phyloP scores from a whole-genome alignment of 768 basidiomycete species.

The Myochromella boudieri region DNA sequence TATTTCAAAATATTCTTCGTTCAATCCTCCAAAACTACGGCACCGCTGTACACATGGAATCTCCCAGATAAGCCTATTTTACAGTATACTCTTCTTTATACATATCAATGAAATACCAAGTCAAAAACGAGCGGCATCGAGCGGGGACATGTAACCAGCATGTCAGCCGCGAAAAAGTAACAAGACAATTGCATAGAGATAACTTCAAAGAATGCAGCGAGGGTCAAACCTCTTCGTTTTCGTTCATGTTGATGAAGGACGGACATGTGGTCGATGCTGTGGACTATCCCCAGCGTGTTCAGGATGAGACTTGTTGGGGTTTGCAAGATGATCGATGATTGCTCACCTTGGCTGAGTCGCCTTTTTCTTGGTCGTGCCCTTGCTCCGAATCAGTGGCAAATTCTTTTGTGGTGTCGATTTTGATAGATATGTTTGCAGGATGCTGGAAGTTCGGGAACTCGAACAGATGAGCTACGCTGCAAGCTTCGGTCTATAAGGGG shows the following conservation, averaged over 20 bases:
- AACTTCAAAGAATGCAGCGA: no score
- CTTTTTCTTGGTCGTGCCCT: conserved; percentile 26
- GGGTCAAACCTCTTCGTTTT: neutral
- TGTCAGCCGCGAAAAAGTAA: neutral
- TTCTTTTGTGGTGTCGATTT: conserved; percentile 55
- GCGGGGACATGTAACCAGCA: conserved; percentile 5
- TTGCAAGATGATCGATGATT: neutral
- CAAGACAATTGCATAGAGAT: no score
- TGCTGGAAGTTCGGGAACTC: conserved; percentile 32
- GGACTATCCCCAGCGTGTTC: conserved; percentile 3
- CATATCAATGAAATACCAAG: conserved; percentile 6
- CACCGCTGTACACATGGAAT: no score
- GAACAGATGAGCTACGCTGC: conserved; percentile 1
- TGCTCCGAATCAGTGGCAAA: conserved; percentile 41
- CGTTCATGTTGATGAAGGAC: conserved; percentile 5
- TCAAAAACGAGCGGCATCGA: neutral
- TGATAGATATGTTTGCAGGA: conserved; percentile 50
- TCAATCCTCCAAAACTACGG: no score
- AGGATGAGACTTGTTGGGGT: neutral
- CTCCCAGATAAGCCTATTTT: conserved; percentile 4
- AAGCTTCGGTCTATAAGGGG: neutral
- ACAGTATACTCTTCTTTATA: conserved; percentile 7
- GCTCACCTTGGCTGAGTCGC: conserved; percentile 17
- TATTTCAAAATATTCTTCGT: no score
- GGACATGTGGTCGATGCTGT: conserved; percentile 10